A percentile compares a stretch with the other conserved stretches of the same genome.
These are phyloP conservation scores for Fusarium haematococcum DNA, from an alignment of 2,329 filamentous ascomycete genomes.

Conservation along the genomic window DNA sequence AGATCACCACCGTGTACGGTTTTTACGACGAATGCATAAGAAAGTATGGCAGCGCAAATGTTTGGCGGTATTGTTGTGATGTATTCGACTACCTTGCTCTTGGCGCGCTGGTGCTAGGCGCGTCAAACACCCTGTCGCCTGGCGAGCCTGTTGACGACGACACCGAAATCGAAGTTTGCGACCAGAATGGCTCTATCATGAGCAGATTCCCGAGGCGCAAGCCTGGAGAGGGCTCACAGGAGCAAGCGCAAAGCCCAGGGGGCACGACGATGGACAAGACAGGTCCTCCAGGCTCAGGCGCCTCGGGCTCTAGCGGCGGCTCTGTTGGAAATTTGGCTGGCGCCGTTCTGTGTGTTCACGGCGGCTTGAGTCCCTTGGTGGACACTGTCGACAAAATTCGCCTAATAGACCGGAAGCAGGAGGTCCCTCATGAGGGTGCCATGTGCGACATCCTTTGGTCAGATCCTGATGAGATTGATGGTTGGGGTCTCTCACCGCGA, in stretches of 20 bases:
- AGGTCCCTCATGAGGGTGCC: slow-evolving; percentile 97
- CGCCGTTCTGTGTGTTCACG: slow-evolving; percentile 94
- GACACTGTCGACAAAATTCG: slow-evolving; percentile 97
- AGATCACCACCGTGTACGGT: slow-evolving; percentile 97
- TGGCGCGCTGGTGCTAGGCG: slow-evolving; percentile 90
- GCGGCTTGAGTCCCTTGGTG: slow-evolving; percentile 89
- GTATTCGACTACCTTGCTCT: slow-evolving; percentile 97
- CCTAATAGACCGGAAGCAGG: slow-evolving; percentile 94
- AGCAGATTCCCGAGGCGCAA: slow-evolving; percentile 73
- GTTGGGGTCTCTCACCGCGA: slow-evolving; percentile 93
- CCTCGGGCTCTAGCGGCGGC: slow-evolving; percentile 75
- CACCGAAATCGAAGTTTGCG: slow-evolving; percentile 92
- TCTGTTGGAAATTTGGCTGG: slow-evolving; percentile 77
- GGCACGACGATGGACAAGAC: slow-evolving; percentile 53
- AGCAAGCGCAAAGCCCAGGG: slow-evolving; percentile 44
- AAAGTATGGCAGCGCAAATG: slow-evolving; percentile 96
- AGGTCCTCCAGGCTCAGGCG: slow-evolving; percentile 83
- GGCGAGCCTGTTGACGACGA: slow-evolving; percentile 72
- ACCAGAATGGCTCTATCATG: slow-evolving; percentile 83
- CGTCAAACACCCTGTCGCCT: slow-evolving; percentile 72
- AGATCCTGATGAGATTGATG: slow-evolving; percentile 97
- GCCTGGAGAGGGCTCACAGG: slow-evolving; percentile 41
- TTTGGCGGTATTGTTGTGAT: slow-evolving; percentile 97
- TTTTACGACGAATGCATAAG: slow-evolving; percentile 98
- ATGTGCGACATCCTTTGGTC: slow-evolving; percentile 99